phyloP scores from a whole-genome alignment of 2,329 filamentous ascomycete genomes.

The Fusarium algeriense region DNA sequence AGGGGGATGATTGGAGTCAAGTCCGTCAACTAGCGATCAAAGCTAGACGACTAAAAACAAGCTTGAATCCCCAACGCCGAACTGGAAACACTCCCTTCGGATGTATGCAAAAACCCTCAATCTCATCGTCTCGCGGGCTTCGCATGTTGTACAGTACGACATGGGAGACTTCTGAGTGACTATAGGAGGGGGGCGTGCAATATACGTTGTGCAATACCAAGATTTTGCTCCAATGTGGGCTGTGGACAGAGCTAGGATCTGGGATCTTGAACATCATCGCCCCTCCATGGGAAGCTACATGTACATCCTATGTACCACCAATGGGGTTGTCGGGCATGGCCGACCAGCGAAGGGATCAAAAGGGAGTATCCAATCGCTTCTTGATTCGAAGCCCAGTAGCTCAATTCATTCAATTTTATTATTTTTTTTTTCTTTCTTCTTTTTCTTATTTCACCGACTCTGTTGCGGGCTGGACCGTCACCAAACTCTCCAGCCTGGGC shows the following conservation, averaged over 20 bases:
- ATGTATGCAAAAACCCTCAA: slow-evolving; percentile 15
- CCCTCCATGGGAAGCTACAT: slow-evolving; percentile 44
- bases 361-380: slow-evolving; percentile 16
- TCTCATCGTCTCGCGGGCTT: slow-evolving; percentile 28
- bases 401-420: neutral
- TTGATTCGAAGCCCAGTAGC: neutral
- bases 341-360: slow-evolving; percentile 19
- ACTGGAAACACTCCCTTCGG: slow-evolving; percentile 44
- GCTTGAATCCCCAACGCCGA: slow-evolving; percentile 41
- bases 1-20: slow-evolving; percentile 7
- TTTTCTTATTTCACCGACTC: slow-evolving; percentile 37
- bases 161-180: slow-evolving; percentile 11
- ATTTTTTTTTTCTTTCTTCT: slow-evolving; percentile 37
- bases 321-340: slow-evolving; percentile 40
- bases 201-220: slow-evolving; percentile 9
- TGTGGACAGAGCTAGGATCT: slow-evolving; percentile 39
- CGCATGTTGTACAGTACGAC: slow-evolving; percentile 26
- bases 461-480: slow-evolving; percentile 5
- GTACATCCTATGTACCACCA: slow-evolving; percentile 27
- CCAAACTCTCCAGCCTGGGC: neutral
- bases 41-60: slow-evolving; percentile 11
- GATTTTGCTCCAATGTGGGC: slow-evolving; percentile 25
- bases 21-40: neutral
- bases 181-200: slow-evolving; percentile 21
- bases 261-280: slow-evolving; percentile 43